Percentiles rank a stretch among this genome's conserved stretches.
Evolutionary conservation across 768 basidiomycete genomes (phyloP).

Genomic region (Ephemerocybe angulata): DNA sequence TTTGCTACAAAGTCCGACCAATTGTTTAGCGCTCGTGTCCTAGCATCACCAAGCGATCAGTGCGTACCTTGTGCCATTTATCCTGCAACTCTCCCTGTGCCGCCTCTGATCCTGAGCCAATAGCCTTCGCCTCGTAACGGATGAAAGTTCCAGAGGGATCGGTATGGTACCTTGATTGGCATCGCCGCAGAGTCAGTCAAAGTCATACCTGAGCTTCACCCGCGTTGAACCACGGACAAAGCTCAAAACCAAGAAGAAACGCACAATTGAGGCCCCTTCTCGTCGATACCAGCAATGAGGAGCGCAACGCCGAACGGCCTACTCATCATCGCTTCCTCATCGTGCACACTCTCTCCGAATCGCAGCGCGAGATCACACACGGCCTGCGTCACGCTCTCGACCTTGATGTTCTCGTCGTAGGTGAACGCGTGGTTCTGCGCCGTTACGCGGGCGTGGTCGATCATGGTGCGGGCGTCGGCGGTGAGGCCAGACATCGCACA

Average conservation of each 20-base stretch:
- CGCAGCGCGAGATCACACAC: constrained; percentile 95
- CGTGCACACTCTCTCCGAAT: constrained; percentile 98
- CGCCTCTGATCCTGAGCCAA: constrained; percentile 96
- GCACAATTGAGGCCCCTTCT: constrained; percentile 95
- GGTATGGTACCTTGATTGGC: constrained; percentile 76
- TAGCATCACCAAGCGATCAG: not conserved
- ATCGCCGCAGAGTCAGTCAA: constrained; percentile 2
- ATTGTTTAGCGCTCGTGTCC: not conserved
- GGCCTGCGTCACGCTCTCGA: constrained; percentile 97
- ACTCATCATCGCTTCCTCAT: constrained; percentile 99
- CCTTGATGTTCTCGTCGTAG: constrained; percentile 94
- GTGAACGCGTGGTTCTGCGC: constrained; percentile 94
- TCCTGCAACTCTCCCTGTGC: constrained; percentile 97
- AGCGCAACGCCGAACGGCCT: constrained; percentile 97
- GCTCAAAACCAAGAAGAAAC: not conserved
- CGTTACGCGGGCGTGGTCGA: constrained; percentile 98
- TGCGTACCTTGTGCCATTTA: constrained; percentile 86
- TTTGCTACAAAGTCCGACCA: constrained; percentile 56
- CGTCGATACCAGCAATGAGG: constrained; percentile 95
- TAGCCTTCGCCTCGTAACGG: constrained; percentile 96
- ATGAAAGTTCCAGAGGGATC: constrained; percentile 98
- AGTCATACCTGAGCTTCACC: not conserved
- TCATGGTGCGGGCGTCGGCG: constrained; percentile 98
- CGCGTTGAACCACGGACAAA: not conserved
- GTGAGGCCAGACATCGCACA: constrained; percentile 98